Evolutionary conservation across 2,329 filamentous ascomycete species (phyloP), one percentile per base, ranked within the genome.

Genomic region (Neophaeococcomyces aloes): DNA sequence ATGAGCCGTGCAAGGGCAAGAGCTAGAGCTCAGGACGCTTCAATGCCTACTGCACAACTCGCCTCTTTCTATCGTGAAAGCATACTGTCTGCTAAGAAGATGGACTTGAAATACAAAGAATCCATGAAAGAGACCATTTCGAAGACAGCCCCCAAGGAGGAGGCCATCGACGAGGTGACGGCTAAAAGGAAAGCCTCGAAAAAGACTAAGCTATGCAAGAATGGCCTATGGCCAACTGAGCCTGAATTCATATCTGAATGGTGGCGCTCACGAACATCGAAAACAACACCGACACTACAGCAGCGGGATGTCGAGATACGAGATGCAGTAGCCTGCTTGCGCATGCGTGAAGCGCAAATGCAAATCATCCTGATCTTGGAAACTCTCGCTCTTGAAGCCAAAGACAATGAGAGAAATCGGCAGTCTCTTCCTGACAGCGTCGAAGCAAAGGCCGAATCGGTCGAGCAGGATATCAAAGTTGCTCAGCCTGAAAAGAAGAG

Each of bases 261-360:
- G 67, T 72, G 69, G 68, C 63, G 60, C 30, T 86, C 88, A 52
- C 84, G 83, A 60, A 86, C 95, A 52, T 21, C 50, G 11, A 48
- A 49, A 29, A 14, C 33, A 10, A 36, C 29, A 8, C 27, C 34
- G 3, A 33, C 13, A 7, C 8, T 14, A 21, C 40, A 47, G 7
- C 48, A 51, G 7, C 35, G 37, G 17, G 60, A 61, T 43, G 53
- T 54, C 33, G 64, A 65, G 37, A 55, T 61, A 4, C 68, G 63
- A 45, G 62, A 60, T 37, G 57, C 63, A 35, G 51, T 69, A 8
- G 61, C 61, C 8, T 66, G 69, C 38, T 54, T 71, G 36, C 63
- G 69, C 38, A 55, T 67, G 34, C 62, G 69, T 29, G 69, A 72
- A 48, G 70, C 66, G 1, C 65, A 71, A 46, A 56, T 72, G 36